phyloP scores from a whole-genome alignment of 164 flowering plant genomes.

The Macadamia tetraphylla region DNA sequence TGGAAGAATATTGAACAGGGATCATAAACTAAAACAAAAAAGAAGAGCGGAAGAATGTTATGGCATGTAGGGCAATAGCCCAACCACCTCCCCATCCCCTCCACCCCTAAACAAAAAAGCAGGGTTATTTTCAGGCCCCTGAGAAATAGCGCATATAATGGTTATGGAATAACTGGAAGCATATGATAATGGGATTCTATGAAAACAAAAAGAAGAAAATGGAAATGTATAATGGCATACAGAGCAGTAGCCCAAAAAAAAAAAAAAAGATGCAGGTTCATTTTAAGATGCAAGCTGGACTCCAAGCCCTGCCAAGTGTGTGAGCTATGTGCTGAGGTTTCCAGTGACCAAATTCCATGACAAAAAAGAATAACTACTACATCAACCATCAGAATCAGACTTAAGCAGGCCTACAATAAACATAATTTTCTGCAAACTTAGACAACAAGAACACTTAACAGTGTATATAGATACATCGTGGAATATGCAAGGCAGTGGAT shows the following conservation, averaged over 20 bases:
- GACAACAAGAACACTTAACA: neutral
- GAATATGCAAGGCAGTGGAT: neutral
- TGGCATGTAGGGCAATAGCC: neutral
- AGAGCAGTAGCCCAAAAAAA: no score
- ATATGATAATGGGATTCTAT: no score
- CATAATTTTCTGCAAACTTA: neutral
- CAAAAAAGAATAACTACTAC: neutral
- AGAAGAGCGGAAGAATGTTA: neutral
- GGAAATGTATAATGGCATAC: no score
- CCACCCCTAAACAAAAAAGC: no score
- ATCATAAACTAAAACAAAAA: neutral
- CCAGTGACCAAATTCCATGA: no score
- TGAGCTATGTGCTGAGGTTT: neutral
- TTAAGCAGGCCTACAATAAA: neutral
- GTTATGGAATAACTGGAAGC: no score
- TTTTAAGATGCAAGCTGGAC: neutral
- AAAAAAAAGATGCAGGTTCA: no score
- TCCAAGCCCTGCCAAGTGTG: neutral
- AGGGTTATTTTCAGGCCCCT: no score
- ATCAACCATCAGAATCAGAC: neutral
- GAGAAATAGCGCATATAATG: no score
- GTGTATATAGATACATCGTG: neutral
- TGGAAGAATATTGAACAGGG: slow-evolving; percentile 1
- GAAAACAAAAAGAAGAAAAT: no score
- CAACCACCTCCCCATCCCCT: no score